These are phyloP conservation scores for Primulina eburnea DNA, from an alignment of 257 asterid species.

Conservation along the genomic window DNA sequence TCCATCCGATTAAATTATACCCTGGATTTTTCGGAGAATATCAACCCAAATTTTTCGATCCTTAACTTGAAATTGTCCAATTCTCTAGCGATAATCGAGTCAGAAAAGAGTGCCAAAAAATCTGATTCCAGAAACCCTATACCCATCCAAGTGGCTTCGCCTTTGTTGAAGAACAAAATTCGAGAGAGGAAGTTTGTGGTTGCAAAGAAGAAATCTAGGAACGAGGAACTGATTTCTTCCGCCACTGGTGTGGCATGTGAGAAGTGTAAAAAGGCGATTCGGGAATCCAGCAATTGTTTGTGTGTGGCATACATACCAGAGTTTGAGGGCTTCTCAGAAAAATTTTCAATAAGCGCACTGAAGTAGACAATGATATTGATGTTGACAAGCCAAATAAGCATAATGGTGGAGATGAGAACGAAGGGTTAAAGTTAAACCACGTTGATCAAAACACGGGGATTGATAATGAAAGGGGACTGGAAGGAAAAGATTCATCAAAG, in stretches of 20 bases:
- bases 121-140: conserved; percentile 35
- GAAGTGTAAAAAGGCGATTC: conserved; percentile 49
- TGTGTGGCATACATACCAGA: conserved; percentile 86
- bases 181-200: conserved; percentile 65
- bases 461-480: conserved; percentile 15
- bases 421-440: not conserved
- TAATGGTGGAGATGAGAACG: conserved; percentile 13
- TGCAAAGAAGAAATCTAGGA: conserved; percentile 52
- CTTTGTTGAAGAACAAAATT: conserved; percentile 58
- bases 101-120: conserved; percentile 39
- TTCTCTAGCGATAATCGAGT: conserved; percentile 47
- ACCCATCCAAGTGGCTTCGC: conserved; percentile 33
- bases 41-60: conserved; percentile 49
- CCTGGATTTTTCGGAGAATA: conserved; percentile 41
- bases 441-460: conserved; percentile 1
- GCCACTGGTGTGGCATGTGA: conserved; percentile 41
- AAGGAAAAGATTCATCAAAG: conserved; percentile 25
- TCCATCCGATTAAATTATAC: not conserved
- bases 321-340: conserved; percentile 72
- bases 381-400: conserved; percentile 16
- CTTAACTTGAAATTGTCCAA: conserved; percentile 37
- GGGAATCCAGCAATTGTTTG: conserved; percentile 51
- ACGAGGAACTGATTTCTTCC: conserved; percentile 27
- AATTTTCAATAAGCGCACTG: conserved; percentile 49
- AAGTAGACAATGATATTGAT: conserved; percentile 3